Evolutionary conservation across 768 basidiomycete species (phyloP), one percentile per base, ranked within the genome.

Genomic region (Podaxis sp.): DNA sequence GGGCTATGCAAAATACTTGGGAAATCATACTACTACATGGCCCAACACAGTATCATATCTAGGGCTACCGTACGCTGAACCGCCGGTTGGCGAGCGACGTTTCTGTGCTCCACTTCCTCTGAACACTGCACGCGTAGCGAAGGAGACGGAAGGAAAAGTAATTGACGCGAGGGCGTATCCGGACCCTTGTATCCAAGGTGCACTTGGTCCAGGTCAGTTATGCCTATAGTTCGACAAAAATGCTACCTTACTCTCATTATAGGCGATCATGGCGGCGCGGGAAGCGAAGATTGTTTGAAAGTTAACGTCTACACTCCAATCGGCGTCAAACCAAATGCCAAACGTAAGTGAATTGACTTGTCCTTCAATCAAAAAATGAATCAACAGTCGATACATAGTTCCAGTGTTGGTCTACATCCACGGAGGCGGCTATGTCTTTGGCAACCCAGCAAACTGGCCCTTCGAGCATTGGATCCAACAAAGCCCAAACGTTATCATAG

Each of bases 401-500:
- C 33, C 33, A 3, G 80, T 82, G 10, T 69, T 82, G 4, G 77
- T 79, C 0, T 83, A 82, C 65, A 81, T 82, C 58, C 82, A 83
- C 63, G 82, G 82, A 12, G 82, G 82, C 66, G 80, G 82, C 24
- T 88, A 85, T 63, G 70, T 82, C 22, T 84, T 69, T 65, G 86
- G 87, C 4, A 89, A 88, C 68, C 87, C 86, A 1, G 76, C 75
- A 1, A 86, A 83, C 69, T 89, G 84, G 85, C 86, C 87, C 1
- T 88, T 87, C 68, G 82, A 88, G 66, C 75, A 79, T 66, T 89
- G 86, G 87, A 74, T 89, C 58, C 74, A 87, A 49, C 87, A 87
- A 67, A 82, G 77, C 28, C 86, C 86, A 2, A 81, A 85, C 60
- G 81, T 88, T 24, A 80, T 89, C 46, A 76, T 87, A 58, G 87